Conservation (phyloP, 2,329 filamentous ascomycete species). For the Xylaria sp. region DNA sequence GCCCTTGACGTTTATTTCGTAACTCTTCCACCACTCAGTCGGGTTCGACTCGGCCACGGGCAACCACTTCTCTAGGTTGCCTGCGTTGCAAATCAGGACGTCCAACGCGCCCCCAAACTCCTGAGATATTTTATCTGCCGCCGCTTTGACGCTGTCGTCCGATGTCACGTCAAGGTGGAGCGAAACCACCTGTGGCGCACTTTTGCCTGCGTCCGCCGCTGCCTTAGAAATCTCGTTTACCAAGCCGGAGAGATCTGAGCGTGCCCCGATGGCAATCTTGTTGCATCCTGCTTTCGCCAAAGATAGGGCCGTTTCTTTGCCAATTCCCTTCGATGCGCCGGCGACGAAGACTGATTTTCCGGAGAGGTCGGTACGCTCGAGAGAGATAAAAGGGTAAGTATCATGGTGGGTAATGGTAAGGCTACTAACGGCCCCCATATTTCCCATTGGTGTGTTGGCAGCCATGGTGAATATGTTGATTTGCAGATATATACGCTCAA, state of each 20-base stretch:
- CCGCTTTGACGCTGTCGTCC: constrained; percentile 42
- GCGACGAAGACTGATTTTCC: constrained; percentile 51
- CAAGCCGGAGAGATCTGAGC: constrained; percentile 52
- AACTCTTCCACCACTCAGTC: constrained; percentile 38
- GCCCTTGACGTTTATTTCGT: constrained; percentile 40
- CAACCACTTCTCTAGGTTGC: constrained; percentile 44
- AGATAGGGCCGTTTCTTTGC: constrained; percentile 53
- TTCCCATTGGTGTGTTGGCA: constrained; percentile 7
- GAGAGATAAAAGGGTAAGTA: constrained; percentile 42
- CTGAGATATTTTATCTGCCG: constrained; percentile 37
- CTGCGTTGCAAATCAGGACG: constrained; percentile 49
- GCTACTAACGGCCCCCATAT: constrained; percentile 1
- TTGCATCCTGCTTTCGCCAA: constrained; percentile 57
- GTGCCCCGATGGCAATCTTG: constrained; percentile 56
- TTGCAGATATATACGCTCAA: too few species aligned
- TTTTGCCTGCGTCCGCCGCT: constrained; percentile 36
- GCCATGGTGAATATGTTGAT: constrained; percentile 19
- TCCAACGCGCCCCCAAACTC: constrained; percentile 42
- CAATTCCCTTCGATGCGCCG: constrained; percentile 57
- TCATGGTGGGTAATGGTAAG: constrained; percentile 36
- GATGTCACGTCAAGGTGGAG: constrained; percentile 45
- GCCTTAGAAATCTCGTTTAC: constrained; percentile 45
- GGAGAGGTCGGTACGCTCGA: constrained; percentile 31
- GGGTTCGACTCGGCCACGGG: constrained; percentile 33
- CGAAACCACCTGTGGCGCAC: constrained; percentile 39